Percentiles rank a stretch among this genome's conserved stretches.
phyloP scores from a whole-genome alignment of 805 yeast genomes.

The Candida vartiovaarae region DNA sequence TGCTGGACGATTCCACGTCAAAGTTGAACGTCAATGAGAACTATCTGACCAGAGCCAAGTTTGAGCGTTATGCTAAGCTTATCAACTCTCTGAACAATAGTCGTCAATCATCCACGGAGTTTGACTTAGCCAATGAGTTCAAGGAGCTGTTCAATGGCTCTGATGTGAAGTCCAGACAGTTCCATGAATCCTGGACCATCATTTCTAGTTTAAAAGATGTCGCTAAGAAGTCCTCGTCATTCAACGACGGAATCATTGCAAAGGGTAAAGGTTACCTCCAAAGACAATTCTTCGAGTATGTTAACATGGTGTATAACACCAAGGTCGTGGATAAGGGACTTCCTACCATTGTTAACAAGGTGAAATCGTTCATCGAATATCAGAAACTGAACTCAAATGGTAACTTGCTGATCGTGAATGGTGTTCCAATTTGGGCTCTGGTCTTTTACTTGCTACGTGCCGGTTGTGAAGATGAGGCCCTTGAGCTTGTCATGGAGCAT shows the following conservation, averaged over 20 bases:
- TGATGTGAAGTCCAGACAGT: constrained; percentile 61
- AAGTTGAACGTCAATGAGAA: constrained; percentile 38
- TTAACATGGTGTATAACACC: constrained; percentile 56
- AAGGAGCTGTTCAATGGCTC: constrained; percentile 50
- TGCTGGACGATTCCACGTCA: constrained; percentile 26
- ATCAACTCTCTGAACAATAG: constrained; percentile 65
- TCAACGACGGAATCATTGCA: constrained; percentile 34
- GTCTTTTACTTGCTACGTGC: constrained; percentile 79
- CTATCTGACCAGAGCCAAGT: constrained; percentile 40
- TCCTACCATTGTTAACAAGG: constrained; percentile 67
- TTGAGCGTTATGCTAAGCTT: constrained; percentile 68
- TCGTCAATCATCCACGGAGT: constrained; percentile 44
- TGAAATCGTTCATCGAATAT: constrained; percentile 51
- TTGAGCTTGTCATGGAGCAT: constrained; percentile 56
- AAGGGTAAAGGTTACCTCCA: constrained; percentile 62
- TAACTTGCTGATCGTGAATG: constrained; percentile 64
- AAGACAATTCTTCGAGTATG: constrained; percentile 66
- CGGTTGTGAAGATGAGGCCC: constrained; percentile 75
- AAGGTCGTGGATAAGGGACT: constrained; percentile 53
- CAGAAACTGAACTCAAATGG: constrained; percentile 37
- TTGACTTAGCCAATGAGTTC: constrained; percentile 54
- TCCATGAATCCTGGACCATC: constrained; percentile 70
- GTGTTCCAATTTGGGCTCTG: constrained; percentile 91
- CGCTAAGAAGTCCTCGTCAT: constrained; percentile 16
- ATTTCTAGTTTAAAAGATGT: constrained; percentile 34